phyloP scores from a whole-genome alignment of 2,329 filamentous ascomycete species.

The Hypomyces perniciosus region DNA sequence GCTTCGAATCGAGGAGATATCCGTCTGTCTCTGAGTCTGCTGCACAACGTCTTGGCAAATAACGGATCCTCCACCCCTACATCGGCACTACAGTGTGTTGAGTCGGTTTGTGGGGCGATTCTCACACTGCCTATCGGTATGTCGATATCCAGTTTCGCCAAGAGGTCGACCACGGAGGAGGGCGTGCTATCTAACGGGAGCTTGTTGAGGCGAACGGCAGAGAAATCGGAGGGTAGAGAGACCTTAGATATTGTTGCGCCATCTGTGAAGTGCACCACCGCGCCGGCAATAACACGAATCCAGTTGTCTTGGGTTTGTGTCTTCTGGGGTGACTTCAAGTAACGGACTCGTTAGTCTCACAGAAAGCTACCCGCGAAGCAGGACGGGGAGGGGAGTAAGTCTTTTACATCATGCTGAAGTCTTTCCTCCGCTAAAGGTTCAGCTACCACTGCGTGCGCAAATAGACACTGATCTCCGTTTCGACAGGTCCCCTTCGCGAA shows the following conservation, averaged over 20 bases:
- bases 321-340: neutral
- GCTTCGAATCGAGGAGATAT: neutral
- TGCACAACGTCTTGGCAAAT: slow-evolving; percentile 2
- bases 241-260: slow-evolving; percentile 26
- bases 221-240: slow-evolving; percentile 31
- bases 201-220: slow-evolving; percentile 26
- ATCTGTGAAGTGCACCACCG: slow-evolving; percentile 25
- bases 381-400: neutral
- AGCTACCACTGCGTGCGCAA: neutral
- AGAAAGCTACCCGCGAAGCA: neutral
- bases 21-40: neutral
- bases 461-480: slow-evolving; percentile 1
- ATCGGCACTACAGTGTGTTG: neutral
- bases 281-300: slow-evolving; percentile 17
- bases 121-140: neutral
- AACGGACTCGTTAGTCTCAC: neutral
- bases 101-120: neutral
- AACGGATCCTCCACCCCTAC: neutral
- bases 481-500: slow-evolving; percentile 3
- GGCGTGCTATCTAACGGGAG: slow-evolving; percentile 20
- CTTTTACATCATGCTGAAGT: neutral
- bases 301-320: neutral
- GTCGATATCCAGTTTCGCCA: neutral
- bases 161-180: neutral
- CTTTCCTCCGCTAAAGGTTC: neutral